Evolutionary conservation across 164 flowering plant species (phyloP).

Genomic region (Magnolia sinica): DNA sequence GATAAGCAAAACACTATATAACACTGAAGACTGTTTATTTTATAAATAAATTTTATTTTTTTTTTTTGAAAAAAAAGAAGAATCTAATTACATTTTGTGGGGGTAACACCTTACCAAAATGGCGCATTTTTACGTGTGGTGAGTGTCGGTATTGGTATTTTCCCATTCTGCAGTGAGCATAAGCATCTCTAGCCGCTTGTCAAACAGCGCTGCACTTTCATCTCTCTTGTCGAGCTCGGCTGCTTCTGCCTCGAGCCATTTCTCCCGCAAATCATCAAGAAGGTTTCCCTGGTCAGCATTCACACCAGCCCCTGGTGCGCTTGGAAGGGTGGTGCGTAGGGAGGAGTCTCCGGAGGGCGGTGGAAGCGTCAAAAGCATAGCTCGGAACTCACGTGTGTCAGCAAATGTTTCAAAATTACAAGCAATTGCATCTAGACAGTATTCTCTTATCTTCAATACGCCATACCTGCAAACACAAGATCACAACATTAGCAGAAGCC

Average conservation of each 20-base stretch:
- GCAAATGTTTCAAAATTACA: constrained; percentile 94
- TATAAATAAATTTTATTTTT: too few relatives aligned
- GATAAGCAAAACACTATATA: too few relatives aligned
- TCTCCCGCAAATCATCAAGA: constrained; percentile 93
- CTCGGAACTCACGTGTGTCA: constrained; percentile 73
- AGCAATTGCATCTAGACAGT: constrained; percentile 79
- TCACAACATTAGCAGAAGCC: not conserved
- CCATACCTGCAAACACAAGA: constrained; percentile 64
- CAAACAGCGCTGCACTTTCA: constrained; percentile 91
- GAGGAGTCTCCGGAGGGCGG: constrained; percentile 97
- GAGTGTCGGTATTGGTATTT: constrained; percentile 16
- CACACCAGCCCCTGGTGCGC: constrained; percentile 80
- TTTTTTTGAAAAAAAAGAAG: too few relatives aligned
- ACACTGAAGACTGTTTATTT: too few relatives aligned
- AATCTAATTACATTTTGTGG: not conserved
- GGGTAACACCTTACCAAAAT: not conserved
- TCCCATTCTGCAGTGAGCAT: constrained; percentile 74
- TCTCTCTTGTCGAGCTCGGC: constrained; percentile 97
- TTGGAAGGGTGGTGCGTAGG: constrained; percentile 84
- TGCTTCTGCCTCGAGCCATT: constrained; percentile 98
- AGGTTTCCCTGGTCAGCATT: constrained; percentile 64
- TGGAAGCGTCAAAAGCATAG: constrained; percentile 83
- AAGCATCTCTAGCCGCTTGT: constrained; percentile 89
- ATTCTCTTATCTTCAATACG: constrained; percentile 81
- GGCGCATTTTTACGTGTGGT: constrained; percentile 11